phyloP scores from a whole-genome alignment of 257 asterid species.

The Solanum verrucosum region DNA sequence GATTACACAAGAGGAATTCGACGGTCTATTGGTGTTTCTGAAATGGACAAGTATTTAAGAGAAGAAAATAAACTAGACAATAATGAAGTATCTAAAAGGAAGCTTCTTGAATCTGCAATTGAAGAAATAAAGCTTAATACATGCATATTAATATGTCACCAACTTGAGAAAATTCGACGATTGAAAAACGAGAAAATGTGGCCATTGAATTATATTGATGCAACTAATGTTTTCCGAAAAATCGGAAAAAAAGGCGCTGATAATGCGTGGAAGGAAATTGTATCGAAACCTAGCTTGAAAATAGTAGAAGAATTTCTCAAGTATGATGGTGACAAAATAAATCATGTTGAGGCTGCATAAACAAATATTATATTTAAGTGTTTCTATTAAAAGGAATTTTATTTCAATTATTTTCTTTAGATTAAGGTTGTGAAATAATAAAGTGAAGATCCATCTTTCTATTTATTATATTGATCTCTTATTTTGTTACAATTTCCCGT shows the following conservation, averaged over 20 bases:
- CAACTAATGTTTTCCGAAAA: slow-evolving; percentile 1
- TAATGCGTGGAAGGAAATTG: not conserved
- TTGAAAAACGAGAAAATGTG: slow-evolving; percentile 1
- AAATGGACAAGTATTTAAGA: slow-evolving; percentile 7
- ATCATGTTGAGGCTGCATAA: not conserved
- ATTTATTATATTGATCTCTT: no score
- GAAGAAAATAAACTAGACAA: not conserved
- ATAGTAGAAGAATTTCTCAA: not conserved
- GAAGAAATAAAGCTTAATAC: slow-evolving; percentile 13
- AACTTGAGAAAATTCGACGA: slow-evolving; percentile 6
- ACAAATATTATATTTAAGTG: not conserved
- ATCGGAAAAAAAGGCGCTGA: not conserved
- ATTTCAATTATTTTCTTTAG: no score
- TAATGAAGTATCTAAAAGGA: not conserved
- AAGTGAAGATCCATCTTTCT: no score
- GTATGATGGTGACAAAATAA: not conserved
- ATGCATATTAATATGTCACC: slow-evolving; percentile 1
- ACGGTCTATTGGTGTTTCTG: not conserved
- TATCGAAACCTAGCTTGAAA: not conserved
- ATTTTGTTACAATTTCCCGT: no score
- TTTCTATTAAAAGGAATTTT: no score
- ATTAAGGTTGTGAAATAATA: no score
- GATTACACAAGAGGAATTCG: not conserved
- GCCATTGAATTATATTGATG: slow-evolving; percentile 9
- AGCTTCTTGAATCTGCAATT: not conserved